Percentiles rank a stretch among this genome's conserved stretches.
These are phyloP conservation scores for Akanthomyces dipterigenus DNA, from an alignment of 2,329 filamentous ascomycete genomes.

Conservation along the genomic window DNA sequence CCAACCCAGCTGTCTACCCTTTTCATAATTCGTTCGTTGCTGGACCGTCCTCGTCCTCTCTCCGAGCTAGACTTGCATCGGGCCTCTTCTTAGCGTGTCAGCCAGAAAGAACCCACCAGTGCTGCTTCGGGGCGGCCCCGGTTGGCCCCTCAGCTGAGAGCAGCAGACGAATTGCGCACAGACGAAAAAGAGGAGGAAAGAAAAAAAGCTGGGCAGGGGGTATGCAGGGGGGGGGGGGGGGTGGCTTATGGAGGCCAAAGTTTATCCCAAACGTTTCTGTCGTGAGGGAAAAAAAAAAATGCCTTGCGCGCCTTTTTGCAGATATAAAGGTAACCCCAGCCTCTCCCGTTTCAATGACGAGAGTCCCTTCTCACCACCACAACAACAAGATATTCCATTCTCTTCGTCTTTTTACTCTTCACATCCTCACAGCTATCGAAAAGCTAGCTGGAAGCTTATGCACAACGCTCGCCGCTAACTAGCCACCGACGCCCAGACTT, in stretches of 20 bases:
- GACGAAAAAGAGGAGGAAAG: background rate
- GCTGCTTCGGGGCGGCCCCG: background rate
- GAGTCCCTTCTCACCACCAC: background rate
- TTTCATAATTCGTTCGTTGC: too few species aligned
- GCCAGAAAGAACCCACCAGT: background rate
- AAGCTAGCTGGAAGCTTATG: background rate
- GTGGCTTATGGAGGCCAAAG: too few species aligned
- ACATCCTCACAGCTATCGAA: background rate
- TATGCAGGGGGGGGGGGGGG: background rate
- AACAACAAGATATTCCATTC: too few species aligned
- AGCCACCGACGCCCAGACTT: background rate
- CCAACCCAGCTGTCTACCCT: too few species aligned
- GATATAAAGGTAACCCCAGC: background rate
- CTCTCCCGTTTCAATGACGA: background rate
- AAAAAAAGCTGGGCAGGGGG: background rate
- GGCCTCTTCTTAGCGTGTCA: background rate
- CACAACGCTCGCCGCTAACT: conserved; percentile 2
- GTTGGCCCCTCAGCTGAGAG: background rate
- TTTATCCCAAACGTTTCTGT: too few species aligned
- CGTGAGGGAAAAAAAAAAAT: too few species aligned
- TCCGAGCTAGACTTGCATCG: background rate
- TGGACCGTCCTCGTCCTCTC: too few species aligned
- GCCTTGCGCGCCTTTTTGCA: too few species aligned
- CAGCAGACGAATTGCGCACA: background rate
- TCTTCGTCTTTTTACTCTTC: background rate